Percentiles rank a stretch among this genome's conserved stretches.
phyloP scores from a whole-genome alignment of 306 rosid genomes.

The Gastrolobium villosum region DNA sequence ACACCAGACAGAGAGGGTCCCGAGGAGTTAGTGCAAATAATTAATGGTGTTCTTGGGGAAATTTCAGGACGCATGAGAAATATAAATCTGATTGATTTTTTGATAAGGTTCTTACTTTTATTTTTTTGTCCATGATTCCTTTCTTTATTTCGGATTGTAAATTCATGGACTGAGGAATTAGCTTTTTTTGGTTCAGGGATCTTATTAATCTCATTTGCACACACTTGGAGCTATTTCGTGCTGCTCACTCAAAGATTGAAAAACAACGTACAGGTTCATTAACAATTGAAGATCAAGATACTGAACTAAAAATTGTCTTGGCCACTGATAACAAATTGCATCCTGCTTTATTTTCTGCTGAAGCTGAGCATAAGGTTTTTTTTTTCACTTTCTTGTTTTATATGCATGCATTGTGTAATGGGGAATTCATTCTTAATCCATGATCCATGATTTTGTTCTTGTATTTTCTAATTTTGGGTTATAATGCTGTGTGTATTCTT shows the following conservation, averaged over 20 bases:
- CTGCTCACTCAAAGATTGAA: conserved; percentile 77
- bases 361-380: conserved; percentile 96
- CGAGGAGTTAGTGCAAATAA: conserved; percentile 78
- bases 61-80: conserved; percentile 87
- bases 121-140: conserved; percentile 28
- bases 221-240: conserved; percentile 92
- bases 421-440: conserved; percentile 39
- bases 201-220: conserved; percentile 79
- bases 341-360: conserved; percentile 97
- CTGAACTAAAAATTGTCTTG: conserved; percentile 71
- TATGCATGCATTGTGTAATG: conserved; percentile 33
- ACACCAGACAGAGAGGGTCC: conserved; percentile 97
- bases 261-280: conserved; percentile 60
- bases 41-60: conserved; percentile 87
- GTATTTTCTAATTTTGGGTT: conserved; percentile 37
- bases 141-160: conserved; percentile 32
- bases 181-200: conserved; percentile 76
- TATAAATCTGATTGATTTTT: conserved; percentile 90
- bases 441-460: conserved; percentile 33
- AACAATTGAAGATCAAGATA: conserved; percentile 76
- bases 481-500: conserved; percentile 48
- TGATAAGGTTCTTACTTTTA: conserved; percentile 76
- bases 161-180: conserved; percentile 54
- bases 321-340: conserved; percentile 89
- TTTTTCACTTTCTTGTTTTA: conserved; percentile 41